phyloP scores from a whole-genome alignment of 768 basidiomycete species.

The Tulasnella sp. region DNA sequence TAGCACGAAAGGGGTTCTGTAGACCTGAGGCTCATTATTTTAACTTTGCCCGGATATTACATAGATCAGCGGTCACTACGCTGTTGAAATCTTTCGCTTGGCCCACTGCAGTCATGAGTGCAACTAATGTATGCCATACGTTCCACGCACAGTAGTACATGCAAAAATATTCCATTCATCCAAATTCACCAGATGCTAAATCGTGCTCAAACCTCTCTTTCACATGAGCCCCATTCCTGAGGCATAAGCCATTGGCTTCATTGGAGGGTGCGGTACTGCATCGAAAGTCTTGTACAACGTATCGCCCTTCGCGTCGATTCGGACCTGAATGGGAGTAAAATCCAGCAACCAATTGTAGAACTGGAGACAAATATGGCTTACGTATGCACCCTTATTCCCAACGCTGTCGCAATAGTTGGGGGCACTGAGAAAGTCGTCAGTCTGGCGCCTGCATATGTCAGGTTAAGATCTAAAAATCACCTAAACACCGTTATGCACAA shows the following conservation, averaged over 20 bases:
- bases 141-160: not conserved
- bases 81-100: too few species aligned
- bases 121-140: not conserved
- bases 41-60: not conserved
- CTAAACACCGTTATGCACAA: slow-evolving; percentile 75
- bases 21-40: slow-evolving; percentile 9
- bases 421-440: slow-evolving; percentile 45
- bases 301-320: slow-evolving; percentile 69
- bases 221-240: slow-evolving; percentile 48
- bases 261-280: slow-evolving; percentile 76
- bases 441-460: not conserved
- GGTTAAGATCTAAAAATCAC: slow-evolving; percentile 7
- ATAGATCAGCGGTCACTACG: too few species aligned
- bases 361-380: slow-evolving; percentile 37
- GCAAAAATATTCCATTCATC: not conserved
- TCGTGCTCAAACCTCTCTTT: not conserved
- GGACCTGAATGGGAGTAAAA: slow-evolving; percentile 46
- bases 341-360: not conserved
- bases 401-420: slow-evolving; percentile 92
- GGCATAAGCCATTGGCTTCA: slow-evolving; percentile 90
- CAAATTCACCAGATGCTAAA: not conserved
- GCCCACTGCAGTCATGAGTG: too few species aligned
- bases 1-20: slow-evolving; percentile 92
- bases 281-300: slow-evolving; percentile 66
- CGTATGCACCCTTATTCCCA: slow-evolving; percentile 88